Conservation (phyloP, 2,329 filamentous ascomycete species). For the Aspergillus sp. region DNA sequence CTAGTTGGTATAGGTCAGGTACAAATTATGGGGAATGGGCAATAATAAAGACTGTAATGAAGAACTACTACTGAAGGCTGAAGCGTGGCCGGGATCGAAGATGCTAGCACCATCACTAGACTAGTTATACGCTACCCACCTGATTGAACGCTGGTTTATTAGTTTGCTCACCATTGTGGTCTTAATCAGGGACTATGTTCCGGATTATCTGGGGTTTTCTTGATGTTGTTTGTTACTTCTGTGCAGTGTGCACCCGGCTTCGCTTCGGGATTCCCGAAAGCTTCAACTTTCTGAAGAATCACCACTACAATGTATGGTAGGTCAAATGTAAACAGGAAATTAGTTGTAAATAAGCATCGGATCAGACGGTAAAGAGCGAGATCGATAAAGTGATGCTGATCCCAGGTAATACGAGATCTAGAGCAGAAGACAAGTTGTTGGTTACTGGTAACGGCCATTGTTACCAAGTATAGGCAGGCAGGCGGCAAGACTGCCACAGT, state of each 20-base stretch:
- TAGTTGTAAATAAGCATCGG: constrained; percentile 3
- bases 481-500: neutral
- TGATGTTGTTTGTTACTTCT: too few relatives aligned
- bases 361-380: neutral
- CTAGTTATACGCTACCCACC: constrained; percentile 7
- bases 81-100: neutral
- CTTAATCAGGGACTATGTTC: constrained; percentile 19
- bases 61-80: neutral
- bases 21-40: neutral
- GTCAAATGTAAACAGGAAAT: neutral
- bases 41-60: neutral
- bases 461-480: too few relatives aligned
- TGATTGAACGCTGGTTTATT: neutral
- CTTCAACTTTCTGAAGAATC: neutral
- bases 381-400: constrained; percentile 10
- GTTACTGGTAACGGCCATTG: too few relatives aligned
- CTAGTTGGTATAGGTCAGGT: neutral
- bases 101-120: neutral
- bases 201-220: neutral
- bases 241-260: neutral
- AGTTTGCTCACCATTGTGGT: constrained; percentile 7
- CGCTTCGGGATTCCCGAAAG: neutral
- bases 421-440: neutral
- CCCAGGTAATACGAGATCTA: constrained; percentile 10
- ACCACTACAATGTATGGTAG: neutral